These are phyloP conservation scores for Mallotus japonicus DNA, from an alignment of 441 rosid species.

Conservation along the genomic window DNA sequence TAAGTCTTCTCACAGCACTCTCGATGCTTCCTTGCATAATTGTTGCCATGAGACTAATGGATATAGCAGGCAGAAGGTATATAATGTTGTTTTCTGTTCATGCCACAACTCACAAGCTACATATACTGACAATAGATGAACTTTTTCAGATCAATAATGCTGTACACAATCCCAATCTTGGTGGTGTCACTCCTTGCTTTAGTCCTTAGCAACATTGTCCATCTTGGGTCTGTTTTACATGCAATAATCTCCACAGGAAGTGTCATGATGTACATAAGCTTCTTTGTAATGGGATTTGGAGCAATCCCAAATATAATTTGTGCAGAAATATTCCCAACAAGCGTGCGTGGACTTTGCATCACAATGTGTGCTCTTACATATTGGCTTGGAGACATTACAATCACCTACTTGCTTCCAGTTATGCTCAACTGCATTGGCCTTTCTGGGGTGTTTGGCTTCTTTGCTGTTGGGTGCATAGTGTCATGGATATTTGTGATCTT, in stretches of 20 bases:
- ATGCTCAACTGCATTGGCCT: slow-evolving; percentile 76
- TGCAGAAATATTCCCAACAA: slow-evolving; percentile 90
- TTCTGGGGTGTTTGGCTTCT: slow-evolving; percentile 74
- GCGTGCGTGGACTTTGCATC: slow-evolving; percentile 71
- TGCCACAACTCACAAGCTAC: neutral
- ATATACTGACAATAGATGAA: too few relatives aligned
- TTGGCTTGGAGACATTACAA: slow-evolving; percentile 63
- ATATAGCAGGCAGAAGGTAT: slow-evolving; percentile 87
- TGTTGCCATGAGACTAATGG: slow-evolving; percentile 96
- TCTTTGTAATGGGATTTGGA: slow-evolving; percentile 95
- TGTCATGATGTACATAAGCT: slow-evolving; percentile 67
- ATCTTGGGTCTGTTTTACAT: slow-evolving; percentile 44
- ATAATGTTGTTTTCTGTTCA: neutral
- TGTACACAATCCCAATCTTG: slow-evolving; percentile 73
- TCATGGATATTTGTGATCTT: slow-evolving; percentile 69
- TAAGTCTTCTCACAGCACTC: slow-evolving; percentile 70
- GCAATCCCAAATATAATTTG: slow-evolving; percentile 90
- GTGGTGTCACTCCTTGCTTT: slow-evolving; percentile 52
- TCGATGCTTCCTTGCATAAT: slow-evolving; percentile 92
- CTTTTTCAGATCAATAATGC: slow-evolving; percentile 62
- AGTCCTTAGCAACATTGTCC: slow-evolving; percentile 49
- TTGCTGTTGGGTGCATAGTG: slow-evolving; percentile 53
- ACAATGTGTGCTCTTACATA: slow-evolving; percentile 65
- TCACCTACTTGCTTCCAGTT: slow-evolving; percentile 72
- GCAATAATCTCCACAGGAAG: slow-evolving; percentile 75